phyloP scores from a whole-genome alignment of 768 basidiomycete species.

The Trametes maxima region DNA sequence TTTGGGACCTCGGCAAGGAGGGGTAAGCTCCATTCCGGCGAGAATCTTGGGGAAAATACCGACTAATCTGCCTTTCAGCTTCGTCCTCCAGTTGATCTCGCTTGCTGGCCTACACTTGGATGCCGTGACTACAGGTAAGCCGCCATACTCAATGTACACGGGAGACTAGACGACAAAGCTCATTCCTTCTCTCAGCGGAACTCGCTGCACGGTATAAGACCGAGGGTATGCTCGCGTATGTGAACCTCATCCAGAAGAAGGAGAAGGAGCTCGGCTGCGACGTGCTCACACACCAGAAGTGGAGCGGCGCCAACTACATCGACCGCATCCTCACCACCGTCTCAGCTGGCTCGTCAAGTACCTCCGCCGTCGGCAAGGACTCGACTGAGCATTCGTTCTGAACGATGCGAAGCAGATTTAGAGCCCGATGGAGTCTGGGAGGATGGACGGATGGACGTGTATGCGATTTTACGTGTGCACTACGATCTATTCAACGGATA shows the following conservation, averaged over 20 bases:
- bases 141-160: not conserved
- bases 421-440: not conserved
- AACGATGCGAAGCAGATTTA: not conserved
- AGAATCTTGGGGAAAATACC: not conserved
- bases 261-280: conserved; percentile 89
- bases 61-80: conserved; percentile 44
- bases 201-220: conserved; percentile 78
- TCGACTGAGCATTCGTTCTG: conserved; percentile 89
- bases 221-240: conserved; percentile 93
- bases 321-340: conserved; percentile 84
- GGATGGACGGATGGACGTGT: not conserved
- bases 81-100: conserved; percentile 87
- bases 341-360: conserved; percentile 87
- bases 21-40: conserved; percentile 48
- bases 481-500: conserved; percentile 13
- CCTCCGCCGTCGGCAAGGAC: conserved; percentile 80
- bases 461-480: conserved; percentile 3
- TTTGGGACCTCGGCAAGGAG: conserved; percentile 91
- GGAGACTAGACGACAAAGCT: not conserved
- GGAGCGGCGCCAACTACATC: conserved; percentile 92
- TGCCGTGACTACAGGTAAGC: conserved; percentile 72
- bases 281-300: conserved; percentile 93
- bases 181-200: conserved; percentile 55
- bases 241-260: conserved; percentile 83
- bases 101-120: conserved; percentile 88